A percentile compares a stretch with the other conserved stretches of the same genome.
Conservation (phyloP, 2,329 filamentous ascomycete species). For the Zymoseptoria ardabiliae region DNA sequence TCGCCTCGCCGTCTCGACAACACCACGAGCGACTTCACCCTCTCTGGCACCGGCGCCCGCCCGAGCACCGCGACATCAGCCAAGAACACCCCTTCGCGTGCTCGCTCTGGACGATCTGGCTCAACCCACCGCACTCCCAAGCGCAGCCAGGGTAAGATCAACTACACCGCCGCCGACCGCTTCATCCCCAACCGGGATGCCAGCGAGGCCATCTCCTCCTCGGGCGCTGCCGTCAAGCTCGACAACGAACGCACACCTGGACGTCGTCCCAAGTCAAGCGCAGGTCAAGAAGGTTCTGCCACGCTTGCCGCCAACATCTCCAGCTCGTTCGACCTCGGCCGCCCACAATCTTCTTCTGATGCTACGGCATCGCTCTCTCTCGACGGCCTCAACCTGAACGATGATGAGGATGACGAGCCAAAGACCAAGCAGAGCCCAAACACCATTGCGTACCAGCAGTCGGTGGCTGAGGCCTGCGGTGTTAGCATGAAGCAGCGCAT, state of each 20-base stretch:
- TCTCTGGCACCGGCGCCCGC: slow-evolving; percentile 69
- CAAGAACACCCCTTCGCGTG: slow-evolving; percentile 39
- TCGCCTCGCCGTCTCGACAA: slow-evolving; percentile 85
- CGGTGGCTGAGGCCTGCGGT: slow-evolving; percentile 81
- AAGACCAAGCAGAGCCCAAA: slow-evolving; percentile 74
- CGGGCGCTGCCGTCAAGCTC: slow-evolving; percentile 74
- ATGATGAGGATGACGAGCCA: slow-evolving; percentile 56
- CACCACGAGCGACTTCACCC: slow-evolving; percentile 83
- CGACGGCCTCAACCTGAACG: slow-evolving; percentile 69
- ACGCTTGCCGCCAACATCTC: slow-evolving; percentile 66
- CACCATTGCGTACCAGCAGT: slow-evolving; percentile 84
- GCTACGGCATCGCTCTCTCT: slow-evolving; percentile 57
- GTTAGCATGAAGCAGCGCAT: slow-evolving; percentile 92
- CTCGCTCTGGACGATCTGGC: slow-evolving; percentile 36
- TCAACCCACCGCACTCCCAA: slow-evolving; percentile 30
- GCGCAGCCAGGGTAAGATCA: slow-evolving; percentile 61
- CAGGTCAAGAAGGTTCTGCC: slow-evolving; percentile 58
- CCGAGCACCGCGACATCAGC: slow-evolving; percentile 32
- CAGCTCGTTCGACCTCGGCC: slow-evolving; percentile 56
- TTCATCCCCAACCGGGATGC: slow-evolving; percentile 93
- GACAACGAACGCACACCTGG: slow-evolving; percentile 60
- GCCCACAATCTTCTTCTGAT: slow-evolving; percentile 54
- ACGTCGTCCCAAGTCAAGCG: slow-evolving; percentile 61
- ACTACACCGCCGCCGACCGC: slow-evolving; percentile 59
- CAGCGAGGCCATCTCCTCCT: slow-evolving; percentile 69